These are phyloP conservation scores for Anisodus tanguticus DNA, from an alignment of 257 asterid genomes.

Conservation along the genomic window DNA sequence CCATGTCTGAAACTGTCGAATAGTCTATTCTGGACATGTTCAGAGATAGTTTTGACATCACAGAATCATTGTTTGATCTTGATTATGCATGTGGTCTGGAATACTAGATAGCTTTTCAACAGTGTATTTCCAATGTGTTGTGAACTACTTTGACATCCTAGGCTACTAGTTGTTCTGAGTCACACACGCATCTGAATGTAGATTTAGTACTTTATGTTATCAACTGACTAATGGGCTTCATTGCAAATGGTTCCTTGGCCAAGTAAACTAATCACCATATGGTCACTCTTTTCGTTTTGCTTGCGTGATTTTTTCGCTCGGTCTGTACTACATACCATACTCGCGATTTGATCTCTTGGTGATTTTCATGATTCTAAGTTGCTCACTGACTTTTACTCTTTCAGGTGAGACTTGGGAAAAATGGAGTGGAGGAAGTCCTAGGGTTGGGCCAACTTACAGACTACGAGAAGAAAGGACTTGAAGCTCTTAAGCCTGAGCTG, in stretches of 20 bases:
- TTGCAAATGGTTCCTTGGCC: not conserved
- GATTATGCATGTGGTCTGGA: not conserved
- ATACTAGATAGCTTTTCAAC: not conserved
- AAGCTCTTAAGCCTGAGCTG: slow-evolving; percentile 70
- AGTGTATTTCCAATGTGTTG: not conserved
- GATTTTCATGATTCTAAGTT: slow-evolving; percentile 2
- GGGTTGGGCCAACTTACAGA: slow-evolving; percentile 68
- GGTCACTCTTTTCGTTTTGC: not conserved
- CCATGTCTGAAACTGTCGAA: not conserved
- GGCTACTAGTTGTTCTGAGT: not conserved
- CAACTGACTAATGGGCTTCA: not conserved
- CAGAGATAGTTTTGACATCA: not conserved
- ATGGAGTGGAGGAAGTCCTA: slow-evolving; percentile 78
- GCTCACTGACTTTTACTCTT: not conserved
- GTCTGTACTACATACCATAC: not conserved
- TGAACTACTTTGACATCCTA: not conserved
- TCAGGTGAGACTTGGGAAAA: slow-evolving; percentile 81
- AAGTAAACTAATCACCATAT: not conserved
- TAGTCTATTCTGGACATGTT: not conserved
- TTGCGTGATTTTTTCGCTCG: too few species aligned
- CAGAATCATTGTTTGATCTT: not conserved
- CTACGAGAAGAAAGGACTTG: slow-evolving; percentile 73
- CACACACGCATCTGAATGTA: not conserved
- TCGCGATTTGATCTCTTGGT: not conserved
- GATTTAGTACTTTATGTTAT: not conserved